Conservation (phyloP, 2,329 filamentous ascomycete species). For the Colletotrichum destructivum region DNA sequence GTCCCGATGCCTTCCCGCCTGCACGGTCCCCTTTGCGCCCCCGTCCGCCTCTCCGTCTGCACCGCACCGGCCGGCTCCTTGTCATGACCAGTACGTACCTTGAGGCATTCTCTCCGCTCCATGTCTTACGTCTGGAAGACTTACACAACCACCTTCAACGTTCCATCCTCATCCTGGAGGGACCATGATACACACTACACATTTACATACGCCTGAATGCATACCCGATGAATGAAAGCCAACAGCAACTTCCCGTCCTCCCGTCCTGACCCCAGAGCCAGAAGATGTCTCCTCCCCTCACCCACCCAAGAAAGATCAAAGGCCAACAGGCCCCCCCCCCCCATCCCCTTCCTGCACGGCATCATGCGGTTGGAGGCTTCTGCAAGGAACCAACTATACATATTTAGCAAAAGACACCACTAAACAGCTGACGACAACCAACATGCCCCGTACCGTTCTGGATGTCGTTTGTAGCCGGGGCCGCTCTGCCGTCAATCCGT, state of each 20-base stretch:
- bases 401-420: too few relatives aligned
- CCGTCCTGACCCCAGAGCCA: not conserved
- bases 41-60: not conserved
- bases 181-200: not conserved
- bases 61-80: slow-evolving; percentile 1
- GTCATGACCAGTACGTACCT: not conserved
- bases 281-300: too few relatives aligned
- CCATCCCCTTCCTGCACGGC: not conserved
- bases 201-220: not conserved
- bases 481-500: slow-evolving; percentile 10
- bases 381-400: not conserved
- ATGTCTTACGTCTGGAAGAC: not conserved
- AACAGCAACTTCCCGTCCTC: slow-evolving; percentile 8
- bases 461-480: slow-evolving; percentile 30
- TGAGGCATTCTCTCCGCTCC: not conserved
- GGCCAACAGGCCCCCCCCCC: too few relatives aligned
- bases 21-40: not conserved
- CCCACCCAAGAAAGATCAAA: too few relatives aligned
- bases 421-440: not conserved
- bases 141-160: not conserved
- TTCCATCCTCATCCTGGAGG: not conserved
- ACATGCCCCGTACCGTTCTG: not conserved
- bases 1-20: not conserved
- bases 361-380: slow-evolving; percentile 11
- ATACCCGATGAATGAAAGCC: not conserved